These are phyloP conservation scores for Dactylellina leptospora DNA, from an alignment of 2,329 filamentous ascomycete genomes.

Conservation along the genomic window DNA sequence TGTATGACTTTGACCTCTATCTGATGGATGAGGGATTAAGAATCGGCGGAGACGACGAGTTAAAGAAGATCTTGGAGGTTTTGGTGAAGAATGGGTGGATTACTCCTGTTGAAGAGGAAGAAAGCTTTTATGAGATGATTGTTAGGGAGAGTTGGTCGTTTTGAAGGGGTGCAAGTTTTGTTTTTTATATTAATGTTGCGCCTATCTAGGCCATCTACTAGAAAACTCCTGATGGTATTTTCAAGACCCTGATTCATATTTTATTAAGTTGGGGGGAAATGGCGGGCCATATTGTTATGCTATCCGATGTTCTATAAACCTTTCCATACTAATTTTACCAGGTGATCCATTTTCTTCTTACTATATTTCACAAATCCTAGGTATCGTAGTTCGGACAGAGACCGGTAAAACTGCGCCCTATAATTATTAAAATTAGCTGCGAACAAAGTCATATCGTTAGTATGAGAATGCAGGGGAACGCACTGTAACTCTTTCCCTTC, in stretches of 20 bases:
- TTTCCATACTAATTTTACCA: slow-evolving; percentile 83
- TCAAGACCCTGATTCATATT: neutral
- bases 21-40: slow-evolving; percentile 35
- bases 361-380: slow-evolving; percentile 89
- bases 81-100: slow-evolving; percentile 44
- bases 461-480: slow-evolving; percentile 52
- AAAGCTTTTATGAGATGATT: slow-evolving; percentile 16
- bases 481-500: slow-evolving; percentile 60
- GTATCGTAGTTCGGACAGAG: slow-evolving; percentile 81
- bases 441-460: neutral
- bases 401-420: slow-evolving; percentile 80
- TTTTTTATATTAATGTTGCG: neutral
- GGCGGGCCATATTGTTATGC: no score
- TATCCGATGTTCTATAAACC: slow-evolving; percentile 73
- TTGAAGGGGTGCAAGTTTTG: slow-evolving; percentile 9
- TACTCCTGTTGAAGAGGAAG: slow-evolving; percentile 17
- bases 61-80: slow-evolving; percentile 37
- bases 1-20: slow-evolving; percentile 22
- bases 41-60: slow-evolving; percentile 34
- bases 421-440: slow-evolving; percentile 55
- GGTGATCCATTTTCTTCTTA: slow-evolving; percentile 89
- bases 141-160: slow-evolving; percentile 33
- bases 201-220: no score
- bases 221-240: no score
- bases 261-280: neutral